These are phyloP conservation scores for Silybum marianum DNA, from an alignment of 129 eudicot genomes.

Conservation along the genomic window DNA sequence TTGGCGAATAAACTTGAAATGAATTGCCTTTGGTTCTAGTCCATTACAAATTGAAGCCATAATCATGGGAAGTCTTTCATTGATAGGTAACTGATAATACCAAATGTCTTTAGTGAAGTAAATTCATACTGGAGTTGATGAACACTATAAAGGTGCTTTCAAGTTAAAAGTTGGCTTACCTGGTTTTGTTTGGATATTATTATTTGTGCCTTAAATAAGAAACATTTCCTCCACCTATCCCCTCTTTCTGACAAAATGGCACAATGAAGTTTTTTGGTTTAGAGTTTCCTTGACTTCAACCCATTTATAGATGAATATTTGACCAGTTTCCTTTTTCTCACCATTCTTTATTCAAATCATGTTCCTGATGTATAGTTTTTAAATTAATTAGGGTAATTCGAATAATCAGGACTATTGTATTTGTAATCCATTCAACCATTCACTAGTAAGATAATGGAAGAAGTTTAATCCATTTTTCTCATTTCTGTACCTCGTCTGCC, in stretches of 20 bases:
- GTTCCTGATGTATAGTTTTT: neutral
- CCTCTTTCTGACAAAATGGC: neutral
- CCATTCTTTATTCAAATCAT: neutral
- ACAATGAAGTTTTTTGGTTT: neutral
- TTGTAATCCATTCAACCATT: neutral
- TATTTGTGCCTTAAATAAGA: neutral
- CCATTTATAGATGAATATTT: neutral
- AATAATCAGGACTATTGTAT: neutral
- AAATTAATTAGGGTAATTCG: neutral
- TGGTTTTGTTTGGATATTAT: neutral
- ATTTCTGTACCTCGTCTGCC: neutral
- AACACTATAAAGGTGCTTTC: neutral
- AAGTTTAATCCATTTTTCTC: neutral
- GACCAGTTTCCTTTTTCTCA: neutral
- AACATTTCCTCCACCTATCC: neutral
- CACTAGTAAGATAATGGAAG: neutral
- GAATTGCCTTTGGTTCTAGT: neutral
- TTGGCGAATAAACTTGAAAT: neutral
- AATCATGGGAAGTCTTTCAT: neutral
- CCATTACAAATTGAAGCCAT: neutral
- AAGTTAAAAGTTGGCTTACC: slow-evolving; percentile 4
- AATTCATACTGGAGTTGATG: slow-evolving; percentile 1
- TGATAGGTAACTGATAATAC: neutral
- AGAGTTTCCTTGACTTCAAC: neutral
- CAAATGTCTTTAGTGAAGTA: neutral